Base-by-base conservation (phyloP, 2,329 filamentous ascomycete species). In the Septoria petroselini region DNA sequence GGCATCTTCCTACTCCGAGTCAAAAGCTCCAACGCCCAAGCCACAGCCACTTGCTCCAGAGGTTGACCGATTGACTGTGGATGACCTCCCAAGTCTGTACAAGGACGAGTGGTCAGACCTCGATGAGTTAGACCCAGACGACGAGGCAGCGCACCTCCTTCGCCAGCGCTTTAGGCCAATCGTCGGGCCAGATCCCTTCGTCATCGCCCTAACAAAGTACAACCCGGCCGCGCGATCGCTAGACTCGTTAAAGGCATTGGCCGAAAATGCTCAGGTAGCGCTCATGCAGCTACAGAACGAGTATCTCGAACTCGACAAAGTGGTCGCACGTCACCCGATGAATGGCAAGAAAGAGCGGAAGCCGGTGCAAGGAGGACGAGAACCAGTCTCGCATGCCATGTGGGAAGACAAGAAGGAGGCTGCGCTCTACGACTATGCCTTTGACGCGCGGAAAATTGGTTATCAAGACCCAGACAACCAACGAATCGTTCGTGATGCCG, bases 381-480 rank as follows among this genome's bases (percentile, higher is more conserved):
- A 70, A 15, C 74, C 78, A 8, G 60, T 74, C 19, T 67, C 72
- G 9, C 66, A 68, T 4, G 65, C 69, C n/a, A 62, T 79, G 2
- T 82, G 73, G 53, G 79, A 82, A 59, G 80, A 81, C 57, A 76
- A 76, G 65, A 82, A 82, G 57, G 80, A 83, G 66, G 75, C 80
- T 1, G 75, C 76, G 50, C 67, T 84, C 0, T 84, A 83, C 60
- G 77, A 78, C 48, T 83, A 82, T 62, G 73, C 71, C 27, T 79
- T 79, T 61, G 78, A 80, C 53, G 65, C 76, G 0, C 77, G 77
- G 58, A 75, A 73, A 50, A 58, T 69, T 37, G 74, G 75, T n/a
- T 70, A 67, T 45, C 80, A 82, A 56, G 76, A 83, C 59, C 78
- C 81, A 0, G 80, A 80, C 50, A 64, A 70, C 1, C 80, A 83